A percentile compares a stretch with the other conserved stretches of the same genome.
Evolutionary conservation across 2,329 filamentous ascomycete species (phyloP).

Genomic region (Calonectria pauciramosa): DNA sequence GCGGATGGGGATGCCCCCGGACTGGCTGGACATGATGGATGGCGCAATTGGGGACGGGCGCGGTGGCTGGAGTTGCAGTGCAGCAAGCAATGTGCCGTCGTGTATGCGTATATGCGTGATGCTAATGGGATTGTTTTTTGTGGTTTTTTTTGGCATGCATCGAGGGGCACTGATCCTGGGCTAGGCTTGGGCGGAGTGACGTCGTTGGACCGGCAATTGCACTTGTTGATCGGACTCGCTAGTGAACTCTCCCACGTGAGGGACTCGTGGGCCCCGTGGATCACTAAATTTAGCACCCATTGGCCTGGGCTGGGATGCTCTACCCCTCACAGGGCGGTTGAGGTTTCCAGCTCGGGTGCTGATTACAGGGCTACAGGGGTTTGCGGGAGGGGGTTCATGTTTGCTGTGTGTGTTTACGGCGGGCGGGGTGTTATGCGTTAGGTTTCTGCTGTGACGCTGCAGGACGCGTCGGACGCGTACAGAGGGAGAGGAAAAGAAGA

Average conservation of each 20-base stretch:
- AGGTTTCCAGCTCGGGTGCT: constrained; percentile 5
- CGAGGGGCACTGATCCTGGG: not conserved
- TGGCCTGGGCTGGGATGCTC: not conserved
- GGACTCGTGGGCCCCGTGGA: constrained; percentile 1
- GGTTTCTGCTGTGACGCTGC: not conserved
- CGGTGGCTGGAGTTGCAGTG: not conserved
- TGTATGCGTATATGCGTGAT: constrained; percentile 2
- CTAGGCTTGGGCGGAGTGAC: constrained; percentile 9
- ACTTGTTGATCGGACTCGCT: not conserved
- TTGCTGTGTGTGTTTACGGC: constrained; percentile 10
- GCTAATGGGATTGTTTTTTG: not conserved
- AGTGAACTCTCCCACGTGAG: constrained; percentile 12
- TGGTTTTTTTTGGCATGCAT: not conserved
- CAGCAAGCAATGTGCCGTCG: not conserved
- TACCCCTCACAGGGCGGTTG: constrained; percentile 5
- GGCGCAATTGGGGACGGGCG: not conserved
- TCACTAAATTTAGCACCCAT: constrained; percentile 21
- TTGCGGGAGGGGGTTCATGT: constrained; percentile 4
- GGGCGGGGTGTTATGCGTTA: not conserved
- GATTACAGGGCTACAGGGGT: constrained; percentile 14
- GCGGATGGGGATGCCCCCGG: constrained; percentile 63
- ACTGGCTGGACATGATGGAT: constrained; percentile 61
- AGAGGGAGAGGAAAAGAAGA: not conserved
- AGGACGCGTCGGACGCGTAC: constrained; percentile 8
- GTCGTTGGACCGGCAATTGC: constrained; percentile 25